These are phyloP conservation scores for Herpetomonas muscarum DNA, from an alignment of 208 protist species.

Conservation along the genomic window DNA sequence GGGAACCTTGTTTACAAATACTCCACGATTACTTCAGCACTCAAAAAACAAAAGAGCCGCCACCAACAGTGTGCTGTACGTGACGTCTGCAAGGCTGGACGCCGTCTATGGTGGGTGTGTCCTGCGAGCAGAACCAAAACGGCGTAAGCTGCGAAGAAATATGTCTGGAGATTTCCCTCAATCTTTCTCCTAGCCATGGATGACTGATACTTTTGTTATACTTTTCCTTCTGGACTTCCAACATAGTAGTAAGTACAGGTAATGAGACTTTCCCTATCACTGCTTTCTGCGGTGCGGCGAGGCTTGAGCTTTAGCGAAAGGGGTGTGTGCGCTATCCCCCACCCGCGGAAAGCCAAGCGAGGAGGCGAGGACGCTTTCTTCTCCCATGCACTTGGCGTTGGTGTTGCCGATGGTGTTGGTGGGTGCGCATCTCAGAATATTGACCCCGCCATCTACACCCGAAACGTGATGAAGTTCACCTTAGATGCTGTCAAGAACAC, in stretches of 20 bases:
- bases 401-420: conserved; percentile 83
- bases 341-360: conserved; percentile 67
- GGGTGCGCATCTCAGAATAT: conserved; percentile 67
- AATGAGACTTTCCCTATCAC: conserved; percentile 2
- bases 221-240: not conserved
- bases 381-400: conserved; percentile 63
- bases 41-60: too few relatives aligned
- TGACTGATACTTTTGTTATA: not conserved
- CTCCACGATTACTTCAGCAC: too few relatives aligned
- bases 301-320: conserved; percentile 50
- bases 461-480: conserved; percentile 70
- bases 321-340: conserved; percentile 66
- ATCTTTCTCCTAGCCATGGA: not conserved
- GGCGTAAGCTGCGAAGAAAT: too few relatives aligned
- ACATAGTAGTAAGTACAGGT: too few relatives aligned
- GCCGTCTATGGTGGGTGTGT: too few relatives aligned
- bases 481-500: conserved; percentile 39
- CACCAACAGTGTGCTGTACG: too few relatives aligned
- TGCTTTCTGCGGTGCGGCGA: conserved; percentile 3
- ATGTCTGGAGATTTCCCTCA: not conserved
- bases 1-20: too few relatives aligned
- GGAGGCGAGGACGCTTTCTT: conserved; percentile 86
- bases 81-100: too few relatives aligned
- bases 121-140: too few relatives aligned
- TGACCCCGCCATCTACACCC: conserved; percentile 75